These are phyloP conservation scores for Candida incommunis DNA, from an alignment of 805 yeast genomes.

Conservation along the genomic window DNA sequence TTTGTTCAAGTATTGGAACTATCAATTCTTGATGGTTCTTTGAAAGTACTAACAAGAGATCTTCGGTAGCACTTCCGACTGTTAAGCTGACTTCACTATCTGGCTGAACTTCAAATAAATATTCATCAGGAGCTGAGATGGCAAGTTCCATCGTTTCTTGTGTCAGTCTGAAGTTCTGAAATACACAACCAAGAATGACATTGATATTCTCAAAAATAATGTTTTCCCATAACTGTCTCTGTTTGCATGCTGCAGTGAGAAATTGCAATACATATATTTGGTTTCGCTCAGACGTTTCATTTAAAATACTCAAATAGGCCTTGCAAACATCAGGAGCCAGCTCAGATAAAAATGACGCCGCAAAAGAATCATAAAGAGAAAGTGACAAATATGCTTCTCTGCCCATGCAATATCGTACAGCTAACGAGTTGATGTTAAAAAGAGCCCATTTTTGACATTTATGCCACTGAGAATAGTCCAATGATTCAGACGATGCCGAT, in stretches of 20 bases:
- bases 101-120: not conserved
- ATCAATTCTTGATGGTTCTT: not conserved
- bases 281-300: not conserved
- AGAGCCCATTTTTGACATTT: constrained; percentile 1
- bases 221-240: not conserved
- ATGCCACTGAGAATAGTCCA: not conserved
- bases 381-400: not conserved
- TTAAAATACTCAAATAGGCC: not conserved
- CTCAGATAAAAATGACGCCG: not conserved
- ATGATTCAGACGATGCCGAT: not conserved
- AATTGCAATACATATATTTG: not conserved
- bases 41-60: not conserved
- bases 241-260: not conserved
- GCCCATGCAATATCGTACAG: not conserved
- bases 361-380: not conserved
- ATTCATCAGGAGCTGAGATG: not conserved
- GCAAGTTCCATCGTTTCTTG: not conserved
- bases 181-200: not conserved
- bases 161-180: not conserved
- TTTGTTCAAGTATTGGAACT: not conserved
- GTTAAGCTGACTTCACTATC: not conserved
- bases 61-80: not conserved
- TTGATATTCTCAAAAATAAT: not conserved
- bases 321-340: not conserved
- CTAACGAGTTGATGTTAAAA: not conserved